Base-by-base conservation (phyloP, 2,329 filamentous ascomycete genomes). In the Grosmannia huntii region DNA sequence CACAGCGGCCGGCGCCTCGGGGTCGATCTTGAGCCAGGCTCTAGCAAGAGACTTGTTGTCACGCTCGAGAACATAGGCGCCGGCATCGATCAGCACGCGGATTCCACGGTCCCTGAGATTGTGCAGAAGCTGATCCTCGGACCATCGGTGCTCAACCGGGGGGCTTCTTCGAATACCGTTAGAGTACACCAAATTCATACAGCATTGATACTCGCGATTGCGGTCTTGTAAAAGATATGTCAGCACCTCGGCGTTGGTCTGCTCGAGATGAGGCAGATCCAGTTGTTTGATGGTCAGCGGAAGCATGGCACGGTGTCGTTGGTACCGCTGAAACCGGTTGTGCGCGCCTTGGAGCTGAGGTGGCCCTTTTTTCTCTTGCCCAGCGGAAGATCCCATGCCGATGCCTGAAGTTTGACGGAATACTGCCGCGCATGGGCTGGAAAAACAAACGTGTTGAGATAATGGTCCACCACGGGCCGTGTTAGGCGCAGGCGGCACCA, bases 291-390 rank as follows among this genome's bases (percentile, higher is more conserved):
- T 81, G 0, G 75, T 82, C 19, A 82, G 66, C 0, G 86, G 86
- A 0, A 89, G 68, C 38, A 86, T 72, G 0, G 69, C 41, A 76
- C 73, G 23, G 79, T 82, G 64, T 89, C 85, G 51, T 87, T 88
- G 0, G 86, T 89, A 0, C 86, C 86, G 9, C 82, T 86, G 65
- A 90, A 90, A 0, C 86, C 86, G 0, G 84, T 87, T 0, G 84
- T 86, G 1, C 76, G 61, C 2, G 69, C 64, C 50, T 14, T 25
- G 57, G 28, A 59, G 4, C 59, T 0, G 68, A 72, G 73, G 0
- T 11, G 25, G 27, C 9, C 16, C 33, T 41, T 44, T 44, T 1
- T 65, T 60, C 4, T 58, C 0, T 69, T 64, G 28, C 72, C 72
- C 0, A 82, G 65, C 0, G 83, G 81, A 1, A 89, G 71, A 62